Conservation (phyloP, 371 early-diverging fungal genomes). For the Mortierella sp. region DNA sequence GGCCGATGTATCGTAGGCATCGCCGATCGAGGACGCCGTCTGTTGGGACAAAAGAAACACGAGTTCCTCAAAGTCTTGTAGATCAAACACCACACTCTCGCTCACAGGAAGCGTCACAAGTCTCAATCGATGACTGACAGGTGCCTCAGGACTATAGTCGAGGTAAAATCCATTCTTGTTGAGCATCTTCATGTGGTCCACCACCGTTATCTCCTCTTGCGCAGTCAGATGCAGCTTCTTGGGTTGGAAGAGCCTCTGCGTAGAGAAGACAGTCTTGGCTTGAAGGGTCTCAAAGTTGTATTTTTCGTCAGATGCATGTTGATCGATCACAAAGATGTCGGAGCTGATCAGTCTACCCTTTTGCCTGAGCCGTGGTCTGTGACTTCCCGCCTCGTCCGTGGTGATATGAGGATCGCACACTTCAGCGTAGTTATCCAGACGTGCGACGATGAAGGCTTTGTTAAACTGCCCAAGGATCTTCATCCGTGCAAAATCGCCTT, state of each 20-base stretch:
- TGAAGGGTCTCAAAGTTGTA: conserved; percentile 92
- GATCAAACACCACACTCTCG: conserved; percentile 70
- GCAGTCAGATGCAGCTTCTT: conserved; percentile 76
- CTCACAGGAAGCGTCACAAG: conserved; percentile 76
- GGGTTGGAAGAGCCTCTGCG: conserved; percentile 79
- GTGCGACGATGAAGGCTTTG: conserved; percentile 94
- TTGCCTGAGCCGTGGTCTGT: background rate
- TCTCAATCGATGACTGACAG: conserved; percentile 71
- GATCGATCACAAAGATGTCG: conserved; percentile 96
- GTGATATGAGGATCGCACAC: background rate
- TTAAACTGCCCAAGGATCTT: conserved; percentile 98
- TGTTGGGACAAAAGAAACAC: conserved; percentile 49
- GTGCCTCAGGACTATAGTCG: conserved; percentile 62
- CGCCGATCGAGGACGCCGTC: conserved; percentile 7
- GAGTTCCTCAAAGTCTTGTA: conserved; percentile 54
- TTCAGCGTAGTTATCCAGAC: conserved; percentile 58
- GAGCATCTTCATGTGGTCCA: conserved; percentile 79
- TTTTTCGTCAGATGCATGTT: conserved; percentile 99
- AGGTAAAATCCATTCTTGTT: conserved; percentile 86
- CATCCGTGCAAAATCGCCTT: conserved; percentile 89
- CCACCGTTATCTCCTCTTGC: conserved; percentile 82
- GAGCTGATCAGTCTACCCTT: conserved; percentile 32
- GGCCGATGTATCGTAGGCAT: background rate
- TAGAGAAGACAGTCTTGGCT: conserved; percentile 65
- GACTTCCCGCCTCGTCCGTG: background rate